Evolutionary conservation across 306 rosid species (phyloP).

Genomic region (Corylus avellana): DNA sequence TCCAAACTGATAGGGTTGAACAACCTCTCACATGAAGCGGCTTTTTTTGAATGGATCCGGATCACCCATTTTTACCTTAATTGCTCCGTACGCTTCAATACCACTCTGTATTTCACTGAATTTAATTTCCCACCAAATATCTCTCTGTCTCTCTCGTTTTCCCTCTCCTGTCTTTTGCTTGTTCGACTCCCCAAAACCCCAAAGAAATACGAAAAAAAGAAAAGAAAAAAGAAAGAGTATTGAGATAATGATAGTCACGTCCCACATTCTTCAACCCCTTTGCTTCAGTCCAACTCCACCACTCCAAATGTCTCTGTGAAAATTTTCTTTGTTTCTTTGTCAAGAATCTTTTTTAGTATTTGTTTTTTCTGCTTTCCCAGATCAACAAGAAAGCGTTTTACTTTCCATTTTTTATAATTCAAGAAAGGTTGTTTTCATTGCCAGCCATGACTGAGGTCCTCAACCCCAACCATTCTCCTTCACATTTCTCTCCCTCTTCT

Average conservation of each 20-base stretch:
- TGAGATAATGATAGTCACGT: slow-evolving; percentile 64
- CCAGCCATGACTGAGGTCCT: slow-evolving; percentile 87
- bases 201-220: neutral
- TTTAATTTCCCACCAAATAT: slow-evolving; percentile 23
- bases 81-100: neutral
- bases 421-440: slow-evolving; percentile 52
- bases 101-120: neutral
- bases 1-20: too few species aligned
- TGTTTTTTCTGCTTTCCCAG: slow-evolving; percentile 18
- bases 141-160: neutral
- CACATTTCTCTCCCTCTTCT: slow-evolving; percentile 44
- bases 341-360: slow-evolving; percentile 14
- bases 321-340: slow-evolving; percentile 5
- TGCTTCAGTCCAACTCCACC: slow-evolving; percentile 45
- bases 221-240: neutral
- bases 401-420: slow-evolving; percentile 37
- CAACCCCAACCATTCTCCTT: slow-evolving; percentile 40
- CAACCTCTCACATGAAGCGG: too few species aligned
- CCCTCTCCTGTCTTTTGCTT: slow-evolving; percentile 23
- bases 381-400: slow-evolving; percentile 11
- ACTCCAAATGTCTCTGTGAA: slow-evolving; percentile 23
- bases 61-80: neutral
- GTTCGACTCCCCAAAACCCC: slow-evolving; percentile 45
- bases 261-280: slow-evolving; percentile 37
- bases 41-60: too few species aligned